These are phyloP conservation scores for Galeopsis tetrahit DNA, from an alignment of 257 asterid genomes.

Conservation along the genomic window DNA sequence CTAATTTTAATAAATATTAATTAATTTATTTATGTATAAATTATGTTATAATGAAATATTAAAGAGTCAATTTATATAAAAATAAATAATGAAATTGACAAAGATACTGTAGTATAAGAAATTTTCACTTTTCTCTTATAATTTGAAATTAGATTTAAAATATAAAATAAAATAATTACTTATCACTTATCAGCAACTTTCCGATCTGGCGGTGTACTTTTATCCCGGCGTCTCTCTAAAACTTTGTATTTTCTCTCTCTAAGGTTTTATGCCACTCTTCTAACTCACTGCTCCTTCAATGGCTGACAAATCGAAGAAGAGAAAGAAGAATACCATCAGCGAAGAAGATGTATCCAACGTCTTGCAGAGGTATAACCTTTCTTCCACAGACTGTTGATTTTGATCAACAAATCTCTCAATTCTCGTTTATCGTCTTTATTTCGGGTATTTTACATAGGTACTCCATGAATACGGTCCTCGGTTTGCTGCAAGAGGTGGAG, in stretches of 20 bases:
- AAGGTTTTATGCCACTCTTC: constrained; percentile 25
- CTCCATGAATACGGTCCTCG: constrained; percentile 58
- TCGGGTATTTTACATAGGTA: constrained; percentile 47
- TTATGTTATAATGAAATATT: too few species aligned
- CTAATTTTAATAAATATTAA: too few species aligned
- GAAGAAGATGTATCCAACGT: constrained; percentile 62
- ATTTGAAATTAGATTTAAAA: background rate
- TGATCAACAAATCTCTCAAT: background rate
- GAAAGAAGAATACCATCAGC: constrained; percentile 54
- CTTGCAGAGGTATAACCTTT: constrained; percentile 57
- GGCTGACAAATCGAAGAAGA: constrained; percentile 63
- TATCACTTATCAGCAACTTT: constrained; percentile 1
- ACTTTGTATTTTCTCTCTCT: constrained; percentile 29
- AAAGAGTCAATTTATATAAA: too few species aligned
- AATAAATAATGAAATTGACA: too few species aligned
- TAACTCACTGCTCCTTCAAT: constrained; percentile 31
- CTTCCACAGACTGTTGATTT: background rate
- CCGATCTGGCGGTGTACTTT: constrained; percentile 1
- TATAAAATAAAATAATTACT: background rate
- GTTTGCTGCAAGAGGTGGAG: constrained; percentile 77
- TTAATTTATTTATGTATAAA: too few species aligned
- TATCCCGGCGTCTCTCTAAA: constrained; percentile 16
- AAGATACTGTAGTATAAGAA: too few species aligned
- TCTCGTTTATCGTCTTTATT: background rate
- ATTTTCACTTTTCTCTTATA: too few species aligned